A percentile compares a stretch with the other conserved stretches of the same genome.
Conservation (phyloP, 176 grass and related monocot species). For the Paspalum notatum region DNA sequence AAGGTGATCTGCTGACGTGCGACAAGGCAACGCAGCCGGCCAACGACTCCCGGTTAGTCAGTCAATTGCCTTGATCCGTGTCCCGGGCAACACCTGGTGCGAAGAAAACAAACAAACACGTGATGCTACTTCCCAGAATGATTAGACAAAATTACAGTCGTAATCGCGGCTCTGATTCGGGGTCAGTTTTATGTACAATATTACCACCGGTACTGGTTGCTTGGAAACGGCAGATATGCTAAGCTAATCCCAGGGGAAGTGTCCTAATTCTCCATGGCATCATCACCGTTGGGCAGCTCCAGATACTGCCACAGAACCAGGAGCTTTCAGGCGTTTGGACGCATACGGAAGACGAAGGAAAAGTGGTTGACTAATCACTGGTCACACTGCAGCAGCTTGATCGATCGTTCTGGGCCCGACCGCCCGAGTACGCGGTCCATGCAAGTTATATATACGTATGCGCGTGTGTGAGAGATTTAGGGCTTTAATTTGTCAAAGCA, state of each 20-base stretch:
- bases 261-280: conserved; percentile 43
- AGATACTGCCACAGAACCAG: not conserved
- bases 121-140: conserved; percentile 11
- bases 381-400: not conserved
- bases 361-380: conserved; percentile 31
- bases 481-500: conserved; percentile 16
- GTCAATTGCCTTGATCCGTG: conserved; percentile 32
- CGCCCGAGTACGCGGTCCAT: conserved; percentile 8
- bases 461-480: not conserved
- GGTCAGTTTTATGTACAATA: not conserved
- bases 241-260: not conserved
- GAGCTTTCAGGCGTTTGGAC: conserved; percentile 46
- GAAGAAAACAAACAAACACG: conserved; percentile 8
- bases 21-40: not conserved
- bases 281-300: not conserved
- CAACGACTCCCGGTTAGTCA: conserved; percentile 12
- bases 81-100: not conserved
- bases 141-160: conserved; percentile 21
- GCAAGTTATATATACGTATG: not conserved
- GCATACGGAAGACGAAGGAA: conserved; percentile 32
- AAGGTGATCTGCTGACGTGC: conserved; percentile 30
- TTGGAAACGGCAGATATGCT: not conserved
- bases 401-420: not conserved
- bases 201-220: conserved; percentile 14
- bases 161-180: not conserved